These are phyloP conservation scores for Pilasporangium apinafurcum DNA, from an alignment of 352 stramenopile genomes.

Conservation along the genomic window DNA sequence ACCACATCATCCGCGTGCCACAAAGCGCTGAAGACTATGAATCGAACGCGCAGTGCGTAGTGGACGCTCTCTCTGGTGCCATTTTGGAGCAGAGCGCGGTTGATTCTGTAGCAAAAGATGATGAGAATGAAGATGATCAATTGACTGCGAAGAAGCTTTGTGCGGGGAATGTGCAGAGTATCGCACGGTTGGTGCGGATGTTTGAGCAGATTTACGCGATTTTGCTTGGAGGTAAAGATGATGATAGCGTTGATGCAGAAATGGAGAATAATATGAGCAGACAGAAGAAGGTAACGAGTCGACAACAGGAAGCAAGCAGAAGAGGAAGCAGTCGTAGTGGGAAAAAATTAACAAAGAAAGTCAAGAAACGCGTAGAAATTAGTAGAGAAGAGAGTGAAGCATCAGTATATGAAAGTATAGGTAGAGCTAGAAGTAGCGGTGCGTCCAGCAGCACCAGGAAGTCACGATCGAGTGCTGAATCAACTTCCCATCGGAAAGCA, in stretches of 20 bases:
- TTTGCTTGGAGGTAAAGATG: too few species aligned
- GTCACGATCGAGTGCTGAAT: too few species aligned
- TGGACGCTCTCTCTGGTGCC: slow-evolving; percentile 64
- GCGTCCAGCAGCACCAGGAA: too few species aligned
- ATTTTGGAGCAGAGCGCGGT: slow-evolving; percentile 65
- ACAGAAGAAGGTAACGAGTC: slow-evolving; percentile 10
- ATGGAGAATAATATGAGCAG: slow-evolving; percentile 5
- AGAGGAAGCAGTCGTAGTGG: too few species aligned
- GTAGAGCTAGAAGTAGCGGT: too few species aligned
- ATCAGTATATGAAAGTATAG: too few species aligned
- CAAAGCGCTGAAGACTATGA: slow-evolving; percentile 65
- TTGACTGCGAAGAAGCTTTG: slow-evolving; percentile 56
- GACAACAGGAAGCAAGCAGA: not conserved
- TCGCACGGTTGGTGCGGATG: slow-evolving; percentile 41
- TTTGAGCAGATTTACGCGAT: slow-evolving; percentile 54
- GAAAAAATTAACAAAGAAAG: too few species aligned
- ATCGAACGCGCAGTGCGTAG: slow-evolving; percentile 81
- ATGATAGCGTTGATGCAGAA: too few species aligned
- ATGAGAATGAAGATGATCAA: slow-evolving; percentile 27
- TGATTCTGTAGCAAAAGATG: too few species aligned
- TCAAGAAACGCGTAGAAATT: too few species aligned
- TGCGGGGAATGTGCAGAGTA: slow-evolving; percentile 39
- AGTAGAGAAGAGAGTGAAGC: too few species aligned
- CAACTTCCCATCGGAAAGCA: too few species aligned
- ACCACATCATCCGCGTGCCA: slow-evolving; percentile 61